Evolutionary conservation across 2,329 filamentous ascomycete species (phyloP).

Genomic region (Knoxdaviesia capensis): DNA sequence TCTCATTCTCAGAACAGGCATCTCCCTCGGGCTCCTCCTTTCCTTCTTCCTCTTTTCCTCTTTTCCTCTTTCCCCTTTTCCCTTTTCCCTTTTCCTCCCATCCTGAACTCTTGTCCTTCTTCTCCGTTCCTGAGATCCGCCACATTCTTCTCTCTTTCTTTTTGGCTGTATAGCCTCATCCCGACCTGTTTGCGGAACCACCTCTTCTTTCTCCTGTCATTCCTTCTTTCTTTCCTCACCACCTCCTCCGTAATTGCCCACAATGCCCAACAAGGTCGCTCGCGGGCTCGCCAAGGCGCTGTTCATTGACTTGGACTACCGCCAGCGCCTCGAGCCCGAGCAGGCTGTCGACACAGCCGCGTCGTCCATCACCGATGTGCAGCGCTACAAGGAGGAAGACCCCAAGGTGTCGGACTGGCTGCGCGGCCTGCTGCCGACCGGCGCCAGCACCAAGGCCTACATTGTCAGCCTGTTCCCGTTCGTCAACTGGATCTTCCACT

Average conservation of each 20-base stretch:
- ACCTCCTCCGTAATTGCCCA: not conserved
- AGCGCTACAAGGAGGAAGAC: conserved; percentile 5
- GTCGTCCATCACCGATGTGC: conserved; percentile 1
- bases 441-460: conserved; percentile 9
- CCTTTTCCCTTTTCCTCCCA: too few species aligned
- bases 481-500: conserved; percentile 26
- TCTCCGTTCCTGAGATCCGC: too few species aligned
- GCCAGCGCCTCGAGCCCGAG: conserved; percentile 9
- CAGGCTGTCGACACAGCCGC: conserved; percentile 11
- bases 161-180: too few species aligned
- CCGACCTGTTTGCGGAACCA: too few species aligned
- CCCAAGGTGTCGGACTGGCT: conserved; percentile 3
- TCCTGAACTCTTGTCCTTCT: too few species aligned
- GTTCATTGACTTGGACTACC: conserved; percentile 12
- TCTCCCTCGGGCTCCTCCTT: too few species aligned
- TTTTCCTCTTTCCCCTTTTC: too few species aligned
- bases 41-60: too few species aligned
- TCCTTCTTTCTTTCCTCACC: too few species aligned
- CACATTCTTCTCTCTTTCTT: too few species aligned
- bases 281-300: conserved; percentile 10
- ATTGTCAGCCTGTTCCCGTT: conserved; percentile 25
- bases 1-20: too few species aligned
- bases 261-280: conserved; percentile 7
- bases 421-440: conserved; percentile 1
- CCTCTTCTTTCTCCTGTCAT: too few species aligned